phyloP scores from a whole-genome alignment of 768 basidiomycete genomes.

The Leccinum pellstonianum region DNA sequence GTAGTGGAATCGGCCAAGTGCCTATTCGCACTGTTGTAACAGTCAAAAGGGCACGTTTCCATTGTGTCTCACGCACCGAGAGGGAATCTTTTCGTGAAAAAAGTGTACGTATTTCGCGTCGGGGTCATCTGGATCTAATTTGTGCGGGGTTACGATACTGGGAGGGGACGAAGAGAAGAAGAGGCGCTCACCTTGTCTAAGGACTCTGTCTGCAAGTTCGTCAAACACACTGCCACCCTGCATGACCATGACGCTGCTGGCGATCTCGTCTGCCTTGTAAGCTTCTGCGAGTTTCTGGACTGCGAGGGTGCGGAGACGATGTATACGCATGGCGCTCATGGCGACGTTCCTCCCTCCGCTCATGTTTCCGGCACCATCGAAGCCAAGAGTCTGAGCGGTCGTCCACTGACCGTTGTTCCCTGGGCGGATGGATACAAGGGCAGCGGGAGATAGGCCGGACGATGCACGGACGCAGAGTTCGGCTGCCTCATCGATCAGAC shows the following conservation, averaged over 20 bases:
- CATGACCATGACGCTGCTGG: constrained; percentile 93
- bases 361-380: constrained; percentile 54
- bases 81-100: constrained; percentile 94
- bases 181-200: constrained; percentile 55
- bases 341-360: constrained; percentile 68
- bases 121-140: constrained; percentile 66
- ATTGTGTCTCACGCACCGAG: constrained; percentile 54
- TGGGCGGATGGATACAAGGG: constrained; percentile 63
- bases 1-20: constrained; percentile 85
- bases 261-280: constrained; percentile 86
- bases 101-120: constrained; percentile 91
- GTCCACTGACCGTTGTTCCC: constrained; percentile 53
- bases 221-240: constrained; percentile 92
- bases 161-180: background rate
- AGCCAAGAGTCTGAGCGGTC: constrained; percentile 58
- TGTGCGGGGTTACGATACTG: background rate
- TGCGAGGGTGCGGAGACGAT: constrained; percentile 75
- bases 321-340: constrained; percentile 84
- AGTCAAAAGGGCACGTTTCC: constrained; percentile 12
- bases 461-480: constrained; percentile 86
- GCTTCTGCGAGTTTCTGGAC: constrained; percentile 86
- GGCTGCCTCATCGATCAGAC: constrained; percentile 85
- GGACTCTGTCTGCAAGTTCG: constrained; percentile 85
- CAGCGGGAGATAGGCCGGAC: constrained; percentile 76
- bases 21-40: constrained; percentile 40